phyloP scores from a whole-genome alignment of 305 asterid species.

The Fraxinus velutina region DNA sequence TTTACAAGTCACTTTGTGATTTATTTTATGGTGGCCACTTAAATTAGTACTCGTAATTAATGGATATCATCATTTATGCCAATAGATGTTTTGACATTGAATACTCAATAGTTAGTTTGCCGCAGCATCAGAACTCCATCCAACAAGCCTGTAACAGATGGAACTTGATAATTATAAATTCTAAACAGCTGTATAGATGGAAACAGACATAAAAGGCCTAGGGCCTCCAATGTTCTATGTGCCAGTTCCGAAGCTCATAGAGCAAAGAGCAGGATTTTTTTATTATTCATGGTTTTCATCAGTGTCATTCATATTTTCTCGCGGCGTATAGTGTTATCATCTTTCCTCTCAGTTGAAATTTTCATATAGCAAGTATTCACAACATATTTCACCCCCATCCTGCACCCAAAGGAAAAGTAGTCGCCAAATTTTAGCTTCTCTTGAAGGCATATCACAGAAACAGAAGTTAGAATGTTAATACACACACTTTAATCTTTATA shows the following conservation, averaged over 20 bases:
- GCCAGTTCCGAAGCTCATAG: background rate
- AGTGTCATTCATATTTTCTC: background rate
- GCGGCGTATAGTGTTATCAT: background rate
- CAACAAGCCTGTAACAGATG: background rate
- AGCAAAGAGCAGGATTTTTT: background rate
- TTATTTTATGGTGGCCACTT: background rate
- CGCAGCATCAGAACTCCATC: background rate
- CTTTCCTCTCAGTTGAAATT: background rate
- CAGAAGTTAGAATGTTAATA: background rate
- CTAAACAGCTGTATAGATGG: background rate
- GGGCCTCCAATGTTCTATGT: slow-evolving; percentile 6
- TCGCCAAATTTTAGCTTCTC: background rate
- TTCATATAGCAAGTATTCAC: background rate
- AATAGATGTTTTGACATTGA: background rate
- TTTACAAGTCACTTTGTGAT: background rate
- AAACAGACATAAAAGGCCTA: slow-evolving; percentile 2
- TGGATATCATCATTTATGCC: slow-evolving; percentile 11
- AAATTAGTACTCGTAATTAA: background rate
- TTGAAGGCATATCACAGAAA: background rate
- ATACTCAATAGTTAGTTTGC: background rate
- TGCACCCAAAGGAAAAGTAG: background rate
- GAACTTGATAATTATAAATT: background rate
- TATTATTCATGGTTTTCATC: background rate
- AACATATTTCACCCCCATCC: background rate
- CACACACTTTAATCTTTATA: background rate